These are phyloP conservation scores for Leccinum variabile DNA, from an alignment of 1,284 basidiomycete genomes.

Conservation along the genomic window DNA sequence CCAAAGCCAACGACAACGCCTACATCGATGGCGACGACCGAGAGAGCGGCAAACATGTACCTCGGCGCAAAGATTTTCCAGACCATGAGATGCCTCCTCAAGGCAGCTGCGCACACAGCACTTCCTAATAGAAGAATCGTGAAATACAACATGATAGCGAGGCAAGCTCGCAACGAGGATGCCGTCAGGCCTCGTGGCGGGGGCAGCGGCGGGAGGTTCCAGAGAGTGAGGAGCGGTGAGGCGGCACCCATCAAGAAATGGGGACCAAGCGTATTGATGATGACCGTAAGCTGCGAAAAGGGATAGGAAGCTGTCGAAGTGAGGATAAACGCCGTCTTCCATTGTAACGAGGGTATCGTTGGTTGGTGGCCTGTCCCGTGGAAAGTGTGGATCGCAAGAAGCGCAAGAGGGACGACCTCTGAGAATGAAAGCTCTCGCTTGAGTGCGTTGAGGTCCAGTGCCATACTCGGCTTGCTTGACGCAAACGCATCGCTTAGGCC, in stretches of 20 bases:
- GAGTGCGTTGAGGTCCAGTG: constrained; percentile 18
- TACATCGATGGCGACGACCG: constrained; percentile 55
- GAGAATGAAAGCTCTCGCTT: constrained; percentile 44
- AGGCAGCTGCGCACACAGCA: constrained; percentile 71
- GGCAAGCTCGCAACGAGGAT: constrained; percentile 49
- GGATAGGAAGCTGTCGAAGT: constrained; percentile 69
- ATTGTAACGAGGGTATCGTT: constrained; percentile 88
- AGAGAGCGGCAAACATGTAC: constrained; percentile 76
- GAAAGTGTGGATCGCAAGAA: constrained; percentile 79
- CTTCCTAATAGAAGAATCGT: constrained; percentile 66
- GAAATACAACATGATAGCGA: constrained; percentile 70
- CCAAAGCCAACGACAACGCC: constrained; percentile 53
- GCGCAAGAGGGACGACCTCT: constrained; percentile 70
- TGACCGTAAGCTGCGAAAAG: constrained; percentile 76
- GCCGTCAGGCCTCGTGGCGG: constrained; percentile 23
- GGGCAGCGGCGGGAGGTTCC: constrained; percentile 77
- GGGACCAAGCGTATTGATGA: constrained; percentile 80
- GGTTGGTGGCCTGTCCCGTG: constrained; percentile 93
- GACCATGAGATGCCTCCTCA: constrained; percentile 94
- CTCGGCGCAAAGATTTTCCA: constrained; percentile 99
- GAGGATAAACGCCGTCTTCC: constrained; percentile 90
- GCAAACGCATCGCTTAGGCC: constrained; percentile 54
- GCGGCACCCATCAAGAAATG: constrained; percentile 65
- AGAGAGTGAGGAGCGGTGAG: constrained; percentile 75
- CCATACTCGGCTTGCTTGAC: constrained; percentile 44